Conservation (phyloP, 192 early-diverging fungal species). For the Funneliformis geosporum region DNA sequence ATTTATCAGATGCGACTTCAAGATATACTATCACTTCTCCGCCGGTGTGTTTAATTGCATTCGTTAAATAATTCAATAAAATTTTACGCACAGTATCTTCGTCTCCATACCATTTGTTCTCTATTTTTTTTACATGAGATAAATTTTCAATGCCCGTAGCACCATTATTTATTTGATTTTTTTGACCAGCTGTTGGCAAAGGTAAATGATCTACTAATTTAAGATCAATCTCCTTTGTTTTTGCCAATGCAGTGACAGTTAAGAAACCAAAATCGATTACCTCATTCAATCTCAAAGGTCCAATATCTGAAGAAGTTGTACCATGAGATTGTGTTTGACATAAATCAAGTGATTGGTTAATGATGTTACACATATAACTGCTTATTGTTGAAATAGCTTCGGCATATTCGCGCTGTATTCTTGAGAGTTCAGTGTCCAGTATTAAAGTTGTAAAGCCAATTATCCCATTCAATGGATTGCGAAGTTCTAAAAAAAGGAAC, state of each 20-base stretch:
- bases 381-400: conserved; percentile 6
- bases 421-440: background rate
- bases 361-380: conserved; percentile 1
- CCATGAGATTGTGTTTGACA: conserved; percentile 6
- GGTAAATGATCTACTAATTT: background rate
- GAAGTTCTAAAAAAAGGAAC: conserved; percentile 1
- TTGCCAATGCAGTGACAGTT: background rate
- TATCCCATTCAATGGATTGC: conserved; percentile 11
- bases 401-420: background rate
- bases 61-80: conserved; percentile 3
- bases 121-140: background rate
- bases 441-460: background rate
- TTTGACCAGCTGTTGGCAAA: background rate
- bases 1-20: background rate
- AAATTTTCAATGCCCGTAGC: background rate
- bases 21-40: background rate
- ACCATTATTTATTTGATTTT: background rate
- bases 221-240: background rate
- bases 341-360: conserved; percentile 11
- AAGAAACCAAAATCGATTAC: background rate
- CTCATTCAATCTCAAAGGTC: background rate
- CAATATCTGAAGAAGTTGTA: background rate
- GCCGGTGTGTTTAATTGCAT: background rate
- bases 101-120: background rate
- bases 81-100: background rate